Base-by-base conservation (phyloP, 495 filamentous ascomycete genomes). In the Staphylotrichum tortipilum region DNA sequence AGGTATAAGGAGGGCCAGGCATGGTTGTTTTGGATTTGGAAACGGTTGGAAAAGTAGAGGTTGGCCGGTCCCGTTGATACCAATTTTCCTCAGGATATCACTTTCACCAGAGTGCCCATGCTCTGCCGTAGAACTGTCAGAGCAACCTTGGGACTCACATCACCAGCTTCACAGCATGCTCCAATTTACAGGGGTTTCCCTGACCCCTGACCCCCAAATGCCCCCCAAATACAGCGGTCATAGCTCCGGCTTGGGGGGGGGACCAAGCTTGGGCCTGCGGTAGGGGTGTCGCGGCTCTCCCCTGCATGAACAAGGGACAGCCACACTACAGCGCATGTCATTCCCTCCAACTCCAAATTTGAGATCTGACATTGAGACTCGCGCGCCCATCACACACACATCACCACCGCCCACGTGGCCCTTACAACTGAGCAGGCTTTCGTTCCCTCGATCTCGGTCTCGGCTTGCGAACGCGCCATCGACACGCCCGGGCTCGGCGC, bases 211-310 rank as follows among this genome's bases (percentile, higher is more conserved):
- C n/a, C 18, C n/a, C 31, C 53, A 39, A 31, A 29, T 24, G 14
- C 29, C 37, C 48, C 50, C 14, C 12, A 53, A 43, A 47, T 49
- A 47, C 41, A 51, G 51, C 9, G 51, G 34, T 40, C 48, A 44
- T 30, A 44, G 38, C 48, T 52, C 43, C 38, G 11, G 14, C 19
- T 29, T 30, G 0, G 14, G 4, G n/a, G n/a, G n/a, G n/a, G n/a
- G n/a, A n/a, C 23, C 21, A 19, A 22, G 46, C 52, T 55, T 39
- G 41, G 41, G 46, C 46, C 40, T 39, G 38, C 18, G 3, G n/a
- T 18, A 15, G 33, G 33, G 33, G 24, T 29, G 22, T 38, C 2
- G 15, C 35, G 2, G 18, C 36, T 38, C 29, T 31, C 12, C n/a
- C 33, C 12, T 35, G 33, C 33, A 35, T 10, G 28, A n/a, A n/a